Conservation (phyloP, 345 rosid species). For the Leavenworthia alabamica region DNA sequence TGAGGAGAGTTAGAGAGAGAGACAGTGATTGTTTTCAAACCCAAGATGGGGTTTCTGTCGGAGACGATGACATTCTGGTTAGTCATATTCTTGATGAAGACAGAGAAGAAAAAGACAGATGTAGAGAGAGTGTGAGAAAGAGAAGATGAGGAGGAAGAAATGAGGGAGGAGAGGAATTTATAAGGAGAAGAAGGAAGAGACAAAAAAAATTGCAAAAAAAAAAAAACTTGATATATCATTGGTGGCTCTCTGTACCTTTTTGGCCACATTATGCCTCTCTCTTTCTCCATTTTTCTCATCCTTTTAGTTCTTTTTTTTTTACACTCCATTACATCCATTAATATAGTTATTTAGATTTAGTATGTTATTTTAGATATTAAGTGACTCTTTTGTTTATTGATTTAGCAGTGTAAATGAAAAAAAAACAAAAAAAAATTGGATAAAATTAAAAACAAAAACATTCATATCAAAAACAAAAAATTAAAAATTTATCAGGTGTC, state of each 20-base stretch:
- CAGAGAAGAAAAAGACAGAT: neutral
- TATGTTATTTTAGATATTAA: neutral
- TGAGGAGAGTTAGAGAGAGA: conserved; percentile 38
- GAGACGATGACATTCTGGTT: conserved; percentile 65
- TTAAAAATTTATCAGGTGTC: neutral
- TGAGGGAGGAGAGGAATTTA: conserved; percentile 33
- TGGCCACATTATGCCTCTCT: conserved; percentile 26
- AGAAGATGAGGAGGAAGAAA: conserved; percentile 28
- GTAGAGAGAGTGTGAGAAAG: neutral
- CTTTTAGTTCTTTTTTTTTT: neutral
- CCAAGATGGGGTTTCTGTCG: conserved; percentile 39
- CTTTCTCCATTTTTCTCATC: neutral
- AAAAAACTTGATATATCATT: conserved; percentile 24
- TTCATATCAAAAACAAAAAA: neutral
- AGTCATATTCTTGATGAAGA: conserved; percentile 39
- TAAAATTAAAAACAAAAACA: no score
- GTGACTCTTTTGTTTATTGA: neutral
- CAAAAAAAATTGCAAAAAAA: conserved; percentile 13
- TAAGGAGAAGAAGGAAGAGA: conserved; percentile 25
- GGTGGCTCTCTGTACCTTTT: conserved; percentile 41
- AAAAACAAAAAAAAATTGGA: no score
- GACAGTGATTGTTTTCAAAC: conserved; percentile 34
- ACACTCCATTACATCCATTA: neutral
- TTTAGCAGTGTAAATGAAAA: neutral
- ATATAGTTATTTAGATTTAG: neutral